Evolutionary conservation across 176 grass and related monocot genomes (phyloP).

Genomic region (Cenchrus purpureus): DNA sequence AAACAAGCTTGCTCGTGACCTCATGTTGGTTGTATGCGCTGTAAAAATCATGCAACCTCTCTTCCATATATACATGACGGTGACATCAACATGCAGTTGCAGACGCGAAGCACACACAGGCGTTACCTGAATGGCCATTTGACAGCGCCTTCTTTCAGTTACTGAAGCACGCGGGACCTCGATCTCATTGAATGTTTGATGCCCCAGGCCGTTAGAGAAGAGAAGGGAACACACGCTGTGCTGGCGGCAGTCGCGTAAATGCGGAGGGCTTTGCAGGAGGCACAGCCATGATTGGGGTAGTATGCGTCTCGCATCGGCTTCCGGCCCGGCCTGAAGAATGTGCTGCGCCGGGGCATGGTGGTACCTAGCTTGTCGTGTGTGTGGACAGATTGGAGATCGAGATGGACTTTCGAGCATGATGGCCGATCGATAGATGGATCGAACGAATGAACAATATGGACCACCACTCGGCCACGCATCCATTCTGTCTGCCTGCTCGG

Average conservation of each 20-base stretch:
- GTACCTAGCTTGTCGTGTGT: not conserved
- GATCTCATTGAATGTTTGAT: constrained; percentile 20
- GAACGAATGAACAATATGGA: not conserved
- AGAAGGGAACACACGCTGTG: not conserved
- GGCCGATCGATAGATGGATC: not conserved
- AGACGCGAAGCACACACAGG: not conserved
- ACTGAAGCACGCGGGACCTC: not conserved
- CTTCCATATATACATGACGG: not conserved
- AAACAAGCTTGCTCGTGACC: no score
- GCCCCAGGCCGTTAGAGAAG: constrained; percentile 42
- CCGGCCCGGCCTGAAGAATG: not conserved
- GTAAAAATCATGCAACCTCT: no score
- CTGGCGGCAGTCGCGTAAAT: constrained; percentile 36
- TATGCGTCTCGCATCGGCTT: not conserved
- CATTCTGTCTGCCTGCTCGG: constrained; percentile 16
- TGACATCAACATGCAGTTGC: not conserved
- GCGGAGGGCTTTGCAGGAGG: constrained; percentile 15
- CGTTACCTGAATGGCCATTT: not conserved
- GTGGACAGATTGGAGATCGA: constrained; percentile 20
- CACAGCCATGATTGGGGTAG: constrained; percentile 26
- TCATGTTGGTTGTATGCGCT: not conserved
- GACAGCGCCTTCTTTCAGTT: not conserved
- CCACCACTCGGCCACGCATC: constrained; percentile 9
- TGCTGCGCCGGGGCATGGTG: not conserved
- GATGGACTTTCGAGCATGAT: constrained; percentile 23